phyloP scores from a whole-genome alignment of 306 rosid species.

The Benincasa hispida region DNA sequence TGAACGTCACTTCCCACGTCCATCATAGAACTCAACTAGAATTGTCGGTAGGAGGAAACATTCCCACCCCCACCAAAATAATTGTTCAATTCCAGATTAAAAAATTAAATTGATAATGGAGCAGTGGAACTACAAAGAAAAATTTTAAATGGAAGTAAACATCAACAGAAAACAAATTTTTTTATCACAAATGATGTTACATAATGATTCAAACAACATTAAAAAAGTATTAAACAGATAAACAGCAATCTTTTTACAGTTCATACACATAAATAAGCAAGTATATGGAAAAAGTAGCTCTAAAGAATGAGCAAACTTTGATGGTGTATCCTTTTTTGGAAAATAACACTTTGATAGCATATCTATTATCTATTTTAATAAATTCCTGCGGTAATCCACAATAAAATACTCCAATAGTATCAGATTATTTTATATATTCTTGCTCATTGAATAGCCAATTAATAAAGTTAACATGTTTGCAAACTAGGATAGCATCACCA shows the following conservation, averaged over 20 bases:
- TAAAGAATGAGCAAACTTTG: background rate
- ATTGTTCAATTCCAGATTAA: background rate
- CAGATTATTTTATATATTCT: background rate
- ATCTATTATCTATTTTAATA: background rate
- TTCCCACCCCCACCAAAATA: background rate
- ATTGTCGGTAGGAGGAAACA: conserved; percentile 5
- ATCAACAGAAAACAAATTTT: background rate
- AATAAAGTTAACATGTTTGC: background rate
- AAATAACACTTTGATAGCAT: too few species aligned
- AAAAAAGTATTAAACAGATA: background rate
- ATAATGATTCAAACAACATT: background rate
- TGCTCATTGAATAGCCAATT: background rate
- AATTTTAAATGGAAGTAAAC: background rate
- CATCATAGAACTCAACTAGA: conserved; percentile 93
- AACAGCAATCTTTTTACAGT: background rate
- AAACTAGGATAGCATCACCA: background rate
- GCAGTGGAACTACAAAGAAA: background rate
- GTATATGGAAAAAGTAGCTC: background rate
- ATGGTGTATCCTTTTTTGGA: too few species aligned
- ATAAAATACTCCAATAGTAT: background rate
- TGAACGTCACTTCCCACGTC: conserved; percentile 89
- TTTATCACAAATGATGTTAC: background rate
- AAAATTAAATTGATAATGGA: background rate
- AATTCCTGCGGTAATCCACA: background rate
- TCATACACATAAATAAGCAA: background rate